A percentile compares a stretch with the other conserved stretches of the same genome.
phyloP scores from a whole-genome alignment of 805 yeast species.

The Pichia nakasei region DNA sequence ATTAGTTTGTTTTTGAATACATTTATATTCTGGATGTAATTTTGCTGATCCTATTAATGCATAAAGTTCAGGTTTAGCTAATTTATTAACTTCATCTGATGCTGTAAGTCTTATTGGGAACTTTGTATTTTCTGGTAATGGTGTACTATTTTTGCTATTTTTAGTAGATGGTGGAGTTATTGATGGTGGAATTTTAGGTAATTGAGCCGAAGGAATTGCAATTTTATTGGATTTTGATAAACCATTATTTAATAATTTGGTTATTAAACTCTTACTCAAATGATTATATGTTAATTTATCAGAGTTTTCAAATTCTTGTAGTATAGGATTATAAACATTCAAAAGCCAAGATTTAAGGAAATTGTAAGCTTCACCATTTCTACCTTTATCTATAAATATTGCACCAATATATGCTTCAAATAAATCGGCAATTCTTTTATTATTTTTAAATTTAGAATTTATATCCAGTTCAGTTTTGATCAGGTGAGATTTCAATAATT shows the following conservation, averaged over 20 bases:
- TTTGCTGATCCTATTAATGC: constrained; percentile 72
- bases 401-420: constrained; percentile 96
- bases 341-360: constrained; percentile 50
- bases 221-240: not conserved
- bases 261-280: constrained; percentile 2
- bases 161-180: not conserved
- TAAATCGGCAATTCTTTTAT: constrained; percentile 76
- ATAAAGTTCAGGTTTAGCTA: constrained; percentile 74
- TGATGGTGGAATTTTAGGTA: not conserved
- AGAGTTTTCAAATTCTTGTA: constrained; percentile 15
- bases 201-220: constrained; percentile 4
- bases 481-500: constrained; percentile 30
- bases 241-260: not conserved
- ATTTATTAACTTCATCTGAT: constrained; percentile 37
- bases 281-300: constrained; percentile 4
- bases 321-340: constrained; percentile 20
- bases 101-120: constrained; percentile 4
- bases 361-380: constrained; percentile 14
- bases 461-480: constrained; percentile 6
- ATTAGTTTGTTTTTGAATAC: constrained; percentile 12
- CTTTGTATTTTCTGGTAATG: constrained; percentile 16
- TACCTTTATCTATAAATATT: constrained; percentile 41
- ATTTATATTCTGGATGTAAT: constrained; percentile 50
- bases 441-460: constrained; percentile 31
- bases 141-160: not conserved